Evolutionary conservation across 352 stramenopile genomes (phyloP).

Genomic region (Blastocystis sp.): DNA sequence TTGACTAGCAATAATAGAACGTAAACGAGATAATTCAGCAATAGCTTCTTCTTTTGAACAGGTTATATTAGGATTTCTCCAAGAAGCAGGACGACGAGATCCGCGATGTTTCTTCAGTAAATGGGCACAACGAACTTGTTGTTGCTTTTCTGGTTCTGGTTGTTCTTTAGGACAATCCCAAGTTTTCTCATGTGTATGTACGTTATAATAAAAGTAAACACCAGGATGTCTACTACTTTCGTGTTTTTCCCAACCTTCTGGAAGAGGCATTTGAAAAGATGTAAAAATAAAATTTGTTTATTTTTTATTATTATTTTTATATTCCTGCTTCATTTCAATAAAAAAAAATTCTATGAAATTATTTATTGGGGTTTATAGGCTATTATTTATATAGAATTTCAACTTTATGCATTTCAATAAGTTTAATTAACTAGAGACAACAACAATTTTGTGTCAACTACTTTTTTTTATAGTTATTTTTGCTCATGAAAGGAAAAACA

Average conservation of each 20-base stretch:
- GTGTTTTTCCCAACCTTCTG: conserved; percentile 57
- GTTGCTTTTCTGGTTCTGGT: neutral
- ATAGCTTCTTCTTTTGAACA: conserved; percentile 60
- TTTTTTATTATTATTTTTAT: no score
- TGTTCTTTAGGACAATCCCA: conserved; percentile 13
- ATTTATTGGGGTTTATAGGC: no score
- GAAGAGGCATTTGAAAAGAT: conserved; percentile 23
- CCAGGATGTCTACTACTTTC: conserved; percentile 61
- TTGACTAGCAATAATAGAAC: conserved; percentile 58
- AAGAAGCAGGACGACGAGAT: conserved; percentile 58
- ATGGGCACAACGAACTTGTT: conserved; percentile 50
- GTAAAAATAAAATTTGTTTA: no score
- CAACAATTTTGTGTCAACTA: no score
- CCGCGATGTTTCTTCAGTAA: conserved; percentile 63
- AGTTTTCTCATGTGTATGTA: conserved; percentile 42
- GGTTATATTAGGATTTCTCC: conserved; percentile 62
- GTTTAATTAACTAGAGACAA: no score
- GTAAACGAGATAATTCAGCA: conserved; percentile 55
- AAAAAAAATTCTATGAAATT: no score
- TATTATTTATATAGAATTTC: no score
- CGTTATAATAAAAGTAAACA: conserved; percentile 60
- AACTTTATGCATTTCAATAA: no score
- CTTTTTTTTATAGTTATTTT: no score
- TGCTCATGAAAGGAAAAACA: no score
- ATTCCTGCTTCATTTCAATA: no score